Evolutionary conservation across 2,329 filamentous ascomycete genomes (phyloP), one percentile per base, ranked within the genome.

Genomic region (Aspergillus sclerotialis): DNA sequence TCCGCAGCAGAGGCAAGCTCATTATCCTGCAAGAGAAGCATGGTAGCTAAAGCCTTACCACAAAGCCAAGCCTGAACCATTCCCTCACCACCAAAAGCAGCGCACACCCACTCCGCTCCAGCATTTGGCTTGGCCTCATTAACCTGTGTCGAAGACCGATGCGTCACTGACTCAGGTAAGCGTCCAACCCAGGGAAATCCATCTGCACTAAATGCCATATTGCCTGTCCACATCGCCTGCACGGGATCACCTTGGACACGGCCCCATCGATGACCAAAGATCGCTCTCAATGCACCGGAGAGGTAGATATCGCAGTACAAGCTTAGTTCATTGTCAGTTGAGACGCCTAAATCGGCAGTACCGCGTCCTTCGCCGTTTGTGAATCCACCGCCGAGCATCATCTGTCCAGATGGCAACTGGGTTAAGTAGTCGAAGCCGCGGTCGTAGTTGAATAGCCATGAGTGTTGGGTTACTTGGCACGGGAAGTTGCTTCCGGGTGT

Each of bases 331-430:
- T 55, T 53, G 45, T 78, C 74, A 9, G 70, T 65, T 26, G 64
- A 64, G 2, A 67, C 42, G 1, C 72, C 74, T 0, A 77, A 28
- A 33, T 68, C 63, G 21, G 65, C 65, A 3, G 69, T 25, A 0
- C 71, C 72, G 7, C 65, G 50, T 4, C 57, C 53, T 4, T 52
- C 48, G 11, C 66, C 63, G 13, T 65, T 61, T 4, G 61, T 56
- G 36, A 75, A 68, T 0, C 71, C 75, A 0, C 75, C 75, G 2
- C 75, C 73, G 2, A 74, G 49, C 67, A 78, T 71, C 38, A 78
- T 53, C 6, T 16, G 23, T 5, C 23, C 39, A 17, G 17, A 50
- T 50, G 1, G 70, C 58, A 32, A 55, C 43, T 76, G 70, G 1
- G 70, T 73, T 7, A 72, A 55, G 41, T 76, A 75, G 44, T 78